Evolutionary conservation across 139 green algal genomes (phyloP).

Genomic region (Chlamydomonas asymmetrica): DNA sequence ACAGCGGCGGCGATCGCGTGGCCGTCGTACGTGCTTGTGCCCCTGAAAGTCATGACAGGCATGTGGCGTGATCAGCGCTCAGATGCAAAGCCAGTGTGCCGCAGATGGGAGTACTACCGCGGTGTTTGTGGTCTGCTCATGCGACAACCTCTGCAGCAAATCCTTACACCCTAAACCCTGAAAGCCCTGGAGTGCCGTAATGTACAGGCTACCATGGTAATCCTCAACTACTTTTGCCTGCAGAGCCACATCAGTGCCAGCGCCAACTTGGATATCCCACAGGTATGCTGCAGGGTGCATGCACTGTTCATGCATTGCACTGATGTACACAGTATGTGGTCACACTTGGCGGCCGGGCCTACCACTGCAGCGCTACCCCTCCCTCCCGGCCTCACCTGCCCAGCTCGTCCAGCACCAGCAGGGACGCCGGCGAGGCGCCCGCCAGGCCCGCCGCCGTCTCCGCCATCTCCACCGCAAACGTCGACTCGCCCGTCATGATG

Average conservation of each 20-base stretch:
- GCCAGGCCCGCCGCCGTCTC: slow-evolving; percentile 84
- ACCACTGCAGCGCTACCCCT: slow-evolving; percentile 28
- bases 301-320: neutral
- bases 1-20: slow-evolving; percentile 87
- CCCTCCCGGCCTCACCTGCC: slow-evolving; percentile 38
- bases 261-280: neutral
- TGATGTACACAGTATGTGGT: neutral
- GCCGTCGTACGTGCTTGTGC: slow-evolving; percentile 87
- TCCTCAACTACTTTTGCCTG: too few species aligned
- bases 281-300: neutral
- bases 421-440: slow-evolving; percentile 47
- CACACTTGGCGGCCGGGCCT: neutral
- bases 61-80: too few species aligned
- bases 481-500: slow-evolving; percentile 89
- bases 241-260: too few species aligned
- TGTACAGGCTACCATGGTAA: too few species aligned
- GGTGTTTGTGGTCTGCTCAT: neutral
- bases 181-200: neutral
- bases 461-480: slow-evolving; percentile 92
- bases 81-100: neutral
- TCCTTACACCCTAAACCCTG: neutral
- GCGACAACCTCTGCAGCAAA: neutral
- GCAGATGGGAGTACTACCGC: neutral
- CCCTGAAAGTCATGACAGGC: too few species aligned
- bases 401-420: slow-evolving; percentile 95